A percentile compares a stretch with the other conserved stretches of the same genome.
phyloP scores from a whole-genome alignment of 2,329 filamentous ascomycete genomes.

The Fusarium napiforme region DNA sequence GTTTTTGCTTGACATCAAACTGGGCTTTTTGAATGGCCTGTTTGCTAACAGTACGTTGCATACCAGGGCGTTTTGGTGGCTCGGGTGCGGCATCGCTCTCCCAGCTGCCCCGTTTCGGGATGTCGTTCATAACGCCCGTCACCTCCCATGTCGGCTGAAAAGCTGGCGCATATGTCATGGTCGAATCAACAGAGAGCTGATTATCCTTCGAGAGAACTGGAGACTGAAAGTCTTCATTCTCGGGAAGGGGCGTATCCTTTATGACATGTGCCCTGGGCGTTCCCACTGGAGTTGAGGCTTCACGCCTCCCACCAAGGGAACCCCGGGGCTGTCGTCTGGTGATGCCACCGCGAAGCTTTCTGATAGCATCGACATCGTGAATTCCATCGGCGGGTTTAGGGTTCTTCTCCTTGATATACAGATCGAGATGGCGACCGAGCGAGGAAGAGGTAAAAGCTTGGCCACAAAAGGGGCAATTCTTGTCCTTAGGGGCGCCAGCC shows the following conservation, averaged over 20 bases:
- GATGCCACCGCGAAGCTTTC: constrained; percentile 83
- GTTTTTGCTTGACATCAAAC: constrained; percentile 71
- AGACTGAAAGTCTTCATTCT: constrained; percentile 51
- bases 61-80: constrained; percentile 48
- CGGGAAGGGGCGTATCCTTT: constrained; percentile 54
- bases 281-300: constrained; percentile 68
- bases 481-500: constrained; percentile 76
- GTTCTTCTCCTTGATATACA: constrained; percentile 94
- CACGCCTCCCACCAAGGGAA: constrained; percentile 66
- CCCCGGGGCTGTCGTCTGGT: constrained; percentile 84
- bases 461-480: constrained; percentile 86
- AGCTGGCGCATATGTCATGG: constrained; percentile 63
- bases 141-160: constrained; percentile 76
- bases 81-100: constrained; percentile 51
- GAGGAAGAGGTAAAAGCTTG: constrained; percentile 95
- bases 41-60: constrained; percentile 60
- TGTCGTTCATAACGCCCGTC: constrained; percentile 82
- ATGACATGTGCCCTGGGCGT: constrained; percentile 58
- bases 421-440: constrained; percentile 90
- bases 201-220: constrained; percentile 56
- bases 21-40: constrained; percentile 68
- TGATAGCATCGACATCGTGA: constrained; percentile 90
- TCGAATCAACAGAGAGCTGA: constrained; percentile 57
- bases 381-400: constrained; percentile 87
- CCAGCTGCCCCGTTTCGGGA: constrained; percentile 59